Evolutionary conservation across 805 yeast species (phyloP), one percentile per base, ranked within the genome.

Genomic region (Zygosaccharomyces bailii): DNA sequence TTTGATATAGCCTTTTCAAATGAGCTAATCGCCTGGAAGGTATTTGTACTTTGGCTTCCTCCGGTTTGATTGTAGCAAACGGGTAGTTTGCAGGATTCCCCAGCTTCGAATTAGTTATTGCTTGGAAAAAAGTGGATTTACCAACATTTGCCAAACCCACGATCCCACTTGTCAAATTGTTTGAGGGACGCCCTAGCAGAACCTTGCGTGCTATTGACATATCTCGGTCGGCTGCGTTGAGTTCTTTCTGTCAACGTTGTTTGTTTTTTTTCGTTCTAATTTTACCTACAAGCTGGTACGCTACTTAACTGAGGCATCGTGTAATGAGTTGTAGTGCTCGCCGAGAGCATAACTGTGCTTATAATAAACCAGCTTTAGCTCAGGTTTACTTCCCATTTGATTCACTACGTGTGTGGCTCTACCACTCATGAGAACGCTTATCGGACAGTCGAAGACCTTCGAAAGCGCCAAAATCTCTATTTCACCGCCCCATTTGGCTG

Each of bases 31-130:
- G 76, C 37, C 71, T 68, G 39, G 85, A 79, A 46, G 87, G 88
- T 31, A 85, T 87, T 42, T 79, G 74, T 30, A 83, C 85, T 56
- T 81, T 70, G 5, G 89, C 84, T 62, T 84, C 86, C 63, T 82
- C 87, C 9, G 91, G 89, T 34, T 63, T 53, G 65, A 88, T 88
- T 42, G 99, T 91, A 31, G 99, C 99, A 65, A 88, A 91, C 23
- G 99, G 99, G 67, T 90, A 91, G 68, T 91, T 91, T 45, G 98
- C 99, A 44, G 99, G 98, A 72, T 78, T 89, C 49, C 99, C 98
- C 56, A 93, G 73, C 40, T 89, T 88, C 55, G 91, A 87, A 69
- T 84, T 80, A 43, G 98, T 91, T 63, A 93, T 84, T 47, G 96
- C 96, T 71, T 93, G 98, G 79, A 93, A 91, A 68, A 91, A 89